phyloP scores from a whole-genome alignment of 140 eudicot species.

The Cichorium intybus region DNA sequence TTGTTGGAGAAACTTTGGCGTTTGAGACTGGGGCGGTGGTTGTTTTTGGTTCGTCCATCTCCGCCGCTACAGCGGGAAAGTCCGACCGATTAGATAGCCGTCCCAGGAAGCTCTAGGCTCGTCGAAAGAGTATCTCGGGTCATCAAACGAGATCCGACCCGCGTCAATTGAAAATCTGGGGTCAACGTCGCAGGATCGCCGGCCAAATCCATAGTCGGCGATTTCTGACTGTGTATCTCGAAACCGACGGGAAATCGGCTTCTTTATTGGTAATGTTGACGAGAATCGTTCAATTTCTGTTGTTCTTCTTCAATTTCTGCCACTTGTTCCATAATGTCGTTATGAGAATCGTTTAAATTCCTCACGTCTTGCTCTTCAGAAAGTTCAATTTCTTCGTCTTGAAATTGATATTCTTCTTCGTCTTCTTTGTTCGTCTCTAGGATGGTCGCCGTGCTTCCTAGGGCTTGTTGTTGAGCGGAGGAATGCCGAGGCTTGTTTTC shows the following conservation, averaged over 20 bases:
- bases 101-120: too few relatives aligned
- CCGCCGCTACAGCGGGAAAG: slow-evolving; percentile 62
- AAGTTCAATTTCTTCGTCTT: too few relatives aligned
- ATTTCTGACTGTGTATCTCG: slow-evolving; percentile 81
- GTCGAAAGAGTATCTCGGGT: too few relatives aligned
- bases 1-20: slow-evolving; percentile 57
- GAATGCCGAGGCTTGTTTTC: slow-evolving; percentile 23
- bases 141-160: too few relatives aligned
- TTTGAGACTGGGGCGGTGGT: slow-evolving; percentile 19
- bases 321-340: slow-evolving; percentile 21
- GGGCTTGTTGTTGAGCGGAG: neutral
- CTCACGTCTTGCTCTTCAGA: too few relatives aligned
- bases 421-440: slow-evolving; percentile 26
- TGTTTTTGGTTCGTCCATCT: slow-evolving; percentile 56
- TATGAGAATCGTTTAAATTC: slow-evolving; percentile 7
- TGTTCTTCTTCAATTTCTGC: slow-evolving; percentile 72
- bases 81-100: slow-evolving; percentile 54
- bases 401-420: slow-evolving; percentile 14
- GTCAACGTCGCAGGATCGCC: slow-evolving; percentile 73
- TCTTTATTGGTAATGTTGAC: slow-evolving; percentile 56
- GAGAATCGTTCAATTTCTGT: slow-evolving; percentile 18
- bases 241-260: slow-evolving; percentile 51
- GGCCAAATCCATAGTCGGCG: slow-evolving; percentile 81
- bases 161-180: slow-evolving; percentile 73
- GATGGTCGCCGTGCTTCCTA: slow-evolving; percentile 25